These are phyloP conservation scores for Aurantiochytrium sp. DNA, from an alignment of 108 stramenopile genomes.

Conservation along the genomic window DNA sequence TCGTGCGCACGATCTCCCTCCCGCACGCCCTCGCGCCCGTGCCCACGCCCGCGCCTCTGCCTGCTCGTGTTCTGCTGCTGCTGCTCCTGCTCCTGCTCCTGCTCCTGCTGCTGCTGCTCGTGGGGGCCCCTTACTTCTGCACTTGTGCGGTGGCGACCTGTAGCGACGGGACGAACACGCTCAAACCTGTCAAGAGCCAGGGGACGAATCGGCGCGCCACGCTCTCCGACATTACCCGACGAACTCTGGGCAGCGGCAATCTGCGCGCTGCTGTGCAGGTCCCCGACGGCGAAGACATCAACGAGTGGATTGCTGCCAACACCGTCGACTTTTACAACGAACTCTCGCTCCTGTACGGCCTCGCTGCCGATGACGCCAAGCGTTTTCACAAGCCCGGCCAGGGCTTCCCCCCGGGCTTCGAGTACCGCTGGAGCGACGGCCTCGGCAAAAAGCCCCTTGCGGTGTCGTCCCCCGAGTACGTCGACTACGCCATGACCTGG, in stretches of 20 bases:
- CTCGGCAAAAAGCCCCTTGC: neutral
- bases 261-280: neutral
- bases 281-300: slow-evolving; percentile 42
- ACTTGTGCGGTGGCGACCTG: too few relatives aligned
- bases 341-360: slow-evolving; percentile 50
- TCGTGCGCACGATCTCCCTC: too few relatives aligned
- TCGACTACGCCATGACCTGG: slow-evolving; percentile 59
- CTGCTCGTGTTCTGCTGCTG: too few relatives aligned
- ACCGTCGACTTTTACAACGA: slow-evolving; percentile 66
- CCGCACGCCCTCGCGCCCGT: too few relatives aligned
- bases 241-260: neutral
- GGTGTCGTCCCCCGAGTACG: slow-evolving; percentile 47
- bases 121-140: too few relatives aligned
- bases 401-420: slow-evolving; percentile 28
- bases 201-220: neutral
- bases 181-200: neutral
- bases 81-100: too few relatives aligned
- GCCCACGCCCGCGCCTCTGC: too few relatives aligned
- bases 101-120: too few relatives aligned
- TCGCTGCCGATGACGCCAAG: slow-evolving; percentile 33
- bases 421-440: slow-evolving; percentile 43
- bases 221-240: neutral
- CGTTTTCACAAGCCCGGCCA: neutral
- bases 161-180: neutral
- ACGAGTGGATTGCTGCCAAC: slow-evolving; percentile 63